Percentiles rank a stretch among this genome's conserved stretches.
Conservation (phyloP, 495 filamentous ascomycete genomes). For the Zalerion maritima region DNA sequence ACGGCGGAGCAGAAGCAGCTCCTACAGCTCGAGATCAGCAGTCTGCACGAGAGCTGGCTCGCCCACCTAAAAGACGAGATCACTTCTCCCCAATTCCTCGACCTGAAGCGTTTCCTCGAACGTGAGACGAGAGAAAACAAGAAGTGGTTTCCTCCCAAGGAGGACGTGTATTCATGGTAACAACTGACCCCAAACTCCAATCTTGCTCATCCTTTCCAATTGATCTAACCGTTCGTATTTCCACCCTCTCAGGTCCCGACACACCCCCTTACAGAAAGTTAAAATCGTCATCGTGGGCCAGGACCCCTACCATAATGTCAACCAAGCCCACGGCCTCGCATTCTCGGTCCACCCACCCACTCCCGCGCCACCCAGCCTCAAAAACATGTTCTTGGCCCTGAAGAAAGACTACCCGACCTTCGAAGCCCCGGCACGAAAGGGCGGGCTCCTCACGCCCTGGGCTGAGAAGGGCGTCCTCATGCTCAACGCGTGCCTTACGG, state of each 20-base stretch:
- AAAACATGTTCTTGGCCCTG: slow-evolving; percentile 81
- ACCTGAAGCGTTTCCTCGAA: slow-evolving; percentile 76
- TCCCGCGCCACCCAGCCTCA: slow-evolving; percentile 68
- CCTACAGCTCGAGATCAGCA: slow-evolving; percentile 78
- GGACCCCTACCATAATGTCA: slow-evolving; percentile 90
- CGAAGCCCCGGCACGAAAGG: slow-evolving; percentile 52
- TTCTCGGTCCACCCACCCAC: slow-evolving; percentile 91
- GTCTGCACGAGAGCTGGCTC: slow-evolving; percentile 82
- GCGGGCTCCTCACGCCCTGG: slow-evolving; percentile 80
- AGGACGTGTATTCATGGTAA: slow-evolving; percentile 93
- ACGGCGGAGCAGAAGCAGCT: slow-evolving; percentile 69
- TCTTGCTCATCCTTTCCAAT: not conserved
- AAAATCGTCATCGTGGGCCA: slow-evolving; percentile 87
- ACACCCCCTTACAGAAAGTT: slow-evolving; percentile 75
- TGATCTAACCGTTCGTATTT: not conserved
- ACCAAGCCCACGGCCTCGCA: slow-evolving; percentile 89
- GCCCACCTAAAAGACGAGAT: slow-evolving; percentile 74
- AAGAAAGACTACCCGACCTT: slow-evolving; percentile 80
- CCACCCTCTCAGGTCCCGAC: slow-evolving; percentile 50
- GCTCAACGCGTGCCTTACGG: slow-evolving; percentile 86
- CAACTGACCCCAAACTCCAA: slow-evolving; percentile 3
- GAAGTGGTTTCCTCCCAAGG: slow-evolving; percentile 68
- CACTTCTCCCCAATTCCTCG: slow-evolving; percentile 59
- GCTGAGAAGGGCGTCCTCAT: slow-evolving; percentile 81
- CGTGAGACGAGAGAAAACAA: slow-evolving; percentile 56